Evolutionary conservation across 2,329 filamentous ascomycete genomes (phyloP).

Genomic region (Penicillium psychrosexuale): DNA sequence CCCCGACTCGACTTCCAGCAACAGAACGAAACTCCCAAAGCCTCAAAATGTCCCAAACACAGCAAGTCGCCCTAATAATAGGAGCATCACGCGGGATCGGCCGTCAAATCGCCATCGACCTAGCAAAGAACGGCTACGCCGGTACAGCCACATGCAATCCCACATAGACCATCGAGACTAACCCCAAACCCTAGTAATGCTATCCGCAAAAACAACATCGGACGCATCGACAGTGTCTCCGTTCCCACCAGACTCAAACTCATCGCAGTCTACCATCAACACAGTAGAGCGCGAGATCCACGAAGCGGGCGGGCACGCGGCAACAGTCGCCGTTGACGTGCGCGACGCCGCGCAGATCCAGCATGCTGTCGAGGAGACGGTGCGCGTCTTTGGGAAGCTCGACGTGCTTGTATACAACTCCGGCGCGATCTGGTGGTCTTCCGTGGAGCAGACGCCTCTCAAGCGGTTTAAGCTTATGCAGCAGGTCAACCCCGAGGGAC

Average conservation of each 20-base stretch:
- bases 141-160: conserved; percentile 48
- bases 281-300: conserved; percentile 74
- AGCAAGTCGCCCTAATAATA: conserved; percentile 64
- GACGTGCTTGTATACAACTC: conserved; percentile 80
- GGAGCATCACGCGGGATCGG: conserved; percentile 79
- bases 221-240: conserved; percentile 55
- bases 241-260: conserved; percentile 76
- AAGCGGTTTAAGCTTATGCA: conserved; percentile 79
- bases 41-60: conserved; percentile 10
- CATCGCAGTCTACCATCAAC: conserved; percentile 69
- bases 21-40: neutral
- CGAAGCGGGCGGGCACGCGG: conserved; percentile 61
- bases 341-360: conserved; percentile 62
- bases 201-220: conserved; percentile 72
- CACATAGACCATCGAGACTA: neutral
- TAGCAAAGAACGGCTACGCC: conserved; percentile 67
- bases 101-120: conserved; percentile 72
- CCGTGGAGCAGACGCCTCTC: conserved; percentile 67
- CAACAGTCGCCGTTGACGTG: conserved; percentile 67
- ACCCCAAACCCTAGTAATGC: conserved; percentile 57
- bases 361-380: conserved; percentile 56
- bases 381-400: conserved; percentile 60
- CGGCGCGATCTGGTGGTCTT: conserved; percentile 81
- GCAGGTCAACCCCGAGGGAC: conserved; percentile 68
- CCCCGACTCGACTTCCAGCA: neutral